Evolutionary conservation across 2,329 filamentous ascomycete species (phyloP).

Genomic region (Verticillium klebahnii): DNA sequence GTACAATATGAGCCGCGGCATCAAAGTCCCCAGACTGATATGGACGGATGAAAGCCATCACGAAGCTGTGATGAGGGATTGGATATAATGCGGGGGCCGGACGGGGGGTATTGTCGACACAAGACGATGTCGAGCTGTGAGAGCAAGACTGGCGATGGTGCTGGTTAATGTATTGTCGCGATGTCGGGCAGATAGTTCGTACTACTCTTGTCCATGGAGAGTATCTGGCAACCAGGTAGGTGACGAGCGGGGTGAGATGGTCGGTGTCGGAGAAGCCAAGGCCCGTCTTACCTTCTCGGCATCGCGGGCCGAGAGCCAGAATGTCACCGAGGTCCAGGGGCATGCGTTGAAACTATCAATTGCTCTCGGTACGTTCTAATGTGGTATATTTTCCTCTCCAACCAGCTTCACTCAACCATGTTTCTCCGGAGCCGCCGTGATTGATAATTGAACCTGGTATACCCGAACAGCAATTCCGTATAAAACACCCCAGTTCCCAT

Average conservation of each 20-base stretch:
- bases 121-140: too few relatives aligned
- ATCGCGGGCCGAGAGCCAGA: background rate
- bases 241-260: background rate
- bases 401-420: background rate
- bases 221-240: background rate
- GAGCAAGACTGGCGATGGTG: too few relatives aligned
- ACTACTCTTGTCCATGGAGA: background rate
- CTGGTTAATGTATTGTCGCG: too few relatives aligned
- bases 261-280: background rate
- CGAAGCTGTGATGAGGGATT: too few relatives aligned
- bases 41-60: constrained; percentile 35
- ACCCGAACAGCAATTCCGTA: constrained; percentile 1
- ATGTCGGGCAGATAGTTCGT: too few relatives aligned
- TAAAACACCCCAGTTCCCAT: background rate
- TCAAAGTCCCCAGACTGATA: constrained; percentile 34
- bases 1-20: constrained; percentile 35
- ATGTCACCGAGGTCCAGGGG: background rate
- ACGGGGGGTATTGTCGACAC: too few relatives aligned
- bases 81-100: too few relatives aligned
- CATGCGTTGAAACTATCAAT: constrained; percentile 1
- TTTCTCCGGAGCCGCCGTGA: background rate
- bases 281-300: background rate
- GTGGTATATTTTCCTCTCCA: constrained; percentile 8
- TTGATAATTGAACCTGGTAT: constrained; percentile 8
- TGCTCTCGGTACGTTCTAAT: constrained; percentile 6